Evolutionary conservation across 2,329 filamentous ascomycete genomes (phyloP).

Genomic region (Alternaria brassicicola): DNA sequence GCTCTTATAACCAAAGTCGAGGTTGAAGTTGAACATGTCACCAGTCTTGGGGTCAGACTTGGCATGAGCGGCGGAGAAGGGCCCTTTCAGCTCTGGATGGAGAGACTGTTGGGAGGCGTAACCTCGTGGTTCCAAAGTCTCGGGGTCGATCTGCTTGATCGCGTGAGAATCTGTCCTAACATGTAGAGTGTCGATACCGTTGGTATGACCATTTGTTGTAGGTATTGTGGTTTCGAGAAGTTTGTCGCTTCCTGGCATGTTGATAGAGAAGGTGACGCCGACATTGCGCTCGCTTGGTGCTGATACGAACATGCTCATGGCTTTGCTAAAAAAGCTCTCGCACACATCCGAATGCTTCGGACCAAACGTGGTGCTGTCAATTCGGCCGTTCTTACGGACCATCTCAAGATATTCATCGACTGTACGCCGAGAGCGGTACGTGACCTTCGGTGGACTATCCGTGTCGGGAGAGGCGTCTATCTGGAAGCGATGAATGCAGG

Average conservation of each 20-base stretch:
- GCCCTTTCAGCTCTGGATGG: slow-evolving; percentile 72
- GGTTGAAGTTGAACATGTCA: slow-evolving; percentile 82
- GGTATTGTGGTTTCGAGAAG: slow-evolving; percentile 19
- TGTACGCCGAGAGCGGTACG: slow-evolving; percentile 74
- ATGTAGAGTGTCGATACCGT: slow-evolving; percentile 58
- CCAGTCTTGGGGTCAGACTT: slow-evolving; percentile 74
- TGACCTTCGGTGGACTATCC: slow-evolving; percentile 54
- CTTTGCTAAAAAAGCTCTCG: slow-evolving; percentile 72
- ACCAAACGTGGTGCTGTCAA: slow-evolving; percentile 68
- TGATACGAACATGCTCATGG: slow-evolving; percentile 65
- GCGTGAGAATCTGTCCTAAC: slow-evolving; percentile 64
- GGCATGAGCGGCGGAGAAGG: slow-evolving; percentile 72
- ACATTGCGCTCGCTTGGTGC: slow-evolving; percentile 59
- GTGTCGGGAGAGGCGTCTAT: slow-evolving; percentile 57
- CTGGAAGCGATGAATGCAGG: slow-evolving; percentile 74
- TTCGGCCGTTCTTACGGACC: slow-evolving; percentile 65
- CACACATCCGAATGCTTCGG: slow-evolving; percentile 73
- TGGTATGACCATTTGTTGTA: slow-evolving; percentile 36
- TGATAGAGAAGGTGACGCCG: slow-evolving; percentile 68
- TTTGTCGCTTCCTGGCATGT: slow-evolving; percentile 61
- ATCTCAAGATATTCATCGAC: slow-evolving; percentile 67
- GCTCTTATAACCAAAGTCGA: slow-evolving; percentile 63
- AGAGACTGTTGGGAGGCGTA: slow-evolving; percentile 65
- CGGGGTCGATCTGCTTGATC: slow-evolving; percentile 68
- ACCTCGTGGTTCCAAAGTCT: slow-evolving; percentile 74